Evolutionary conservation across 306 rosid genomes (phyloP), one percentile per base, ranked within the genome.

Genomic region (peach (Prunus persica)): DNA sequence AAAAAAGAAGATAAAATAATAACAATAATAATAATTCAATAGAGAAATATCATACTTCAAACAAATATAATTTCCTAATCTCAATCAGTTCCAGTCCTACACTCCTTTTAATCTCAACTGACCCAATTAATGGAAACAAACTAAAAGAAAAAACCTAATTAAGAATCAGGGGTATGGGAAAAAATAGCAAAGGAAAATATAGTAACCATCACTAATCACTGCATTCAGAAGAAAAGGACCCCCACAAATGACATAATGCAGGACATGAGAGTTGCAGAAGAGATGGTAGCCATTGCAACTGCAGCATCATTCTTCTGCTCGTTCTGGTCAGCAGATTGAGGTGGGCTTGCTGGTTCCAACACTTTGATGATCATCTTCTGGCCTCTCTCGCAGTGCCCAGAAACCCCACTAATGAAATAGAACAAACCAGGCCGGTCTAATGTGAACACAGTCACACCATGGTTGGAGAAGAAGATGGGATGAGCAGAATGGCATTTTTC

Each of bases 361-460:
- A 92, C 97, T 78, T 95, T 92, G 79, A 90, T 67, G 72, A 89
- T 82, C 89, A 95, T 79, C 78, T 83, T 89, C 58, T 86, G 92
- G 0, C 98, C 98, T 72, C 84, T 86, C 78, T 60, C 46, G 46
- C 97, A 95, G 72, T 95, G 98, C 45, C 96, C 93, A 1, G 84
- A 71, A 54, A 92, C 86, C 24, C 98, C 97, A 71, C 98, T 95
- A 7, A 92, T 87, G 90, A 95, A 95, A 78, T 67, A 95, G 89
- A 88, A 92, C 81, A 88, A n/a, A 2, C 97, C 97, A 0, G 97
- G 73, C 3, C 88, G 38, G 19, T 87, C 87, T 27, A 95, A 73
- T 6, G 66, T 72, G 83, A 81, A 82, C 2, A 78, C 52, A 0
- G 90, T 87, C 45, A 82, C 73, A 0, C 96, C 97, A 12, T 84